These are phyloP conservation scores for Aureobasidium sp. DNA, from an alignment of 2,329 filamentous ascomycete genomes.

Conservation along the genomic window DNA sequence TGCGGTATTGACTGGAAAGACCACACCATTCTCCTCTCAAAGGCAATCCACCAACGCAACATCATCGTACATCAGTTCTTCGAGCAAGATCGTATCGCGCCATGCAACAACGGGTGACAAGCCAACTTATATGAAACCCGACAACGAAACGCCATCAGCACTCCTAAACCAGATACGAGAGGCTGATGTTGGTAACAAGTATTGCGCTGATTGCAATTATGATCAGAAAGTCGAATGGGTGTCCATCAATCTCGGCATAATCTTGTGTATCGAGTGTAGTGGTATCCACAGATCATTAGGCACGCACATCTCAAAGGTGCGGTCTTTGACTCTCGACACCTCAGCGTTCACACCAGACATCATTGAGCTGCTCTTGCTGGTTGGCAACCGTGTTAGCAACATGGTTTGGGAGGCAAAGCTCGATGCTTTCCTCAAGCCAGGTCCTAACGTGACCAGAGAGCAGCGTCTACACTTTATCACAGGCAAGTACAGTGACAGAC, in stretches of 20 bases:
- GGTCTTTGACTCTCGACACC: slow-evolving; percentile 89
- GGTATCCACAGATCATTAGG: slow-evolving; percentile 94
- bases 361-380: slow-evolving; percentile 80
- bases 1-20: slow-evolving; percentile 87
- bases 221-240: slow-evolving; percentile 96
- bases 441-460: slow-evolving; percentile 71
- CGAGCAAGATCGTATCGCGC: slow-evolving; percentile 56
- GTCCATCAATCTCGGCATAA: slow-evolving; percentile 92
- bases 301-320: slow-evolving; percentile 95
- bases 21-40: slow-evolving; percentile 58
- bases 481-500: slow-evolving; percentile 80
- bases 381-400: slow-evolving; percentile 92
- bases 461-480: slow-evolving; percentile 93
- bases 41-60: slow-evolving; percentile 29
- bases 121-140: slow-evolving; percentile 63
- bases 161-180: slow-evolving; percentile 81
- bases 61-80: background rate
- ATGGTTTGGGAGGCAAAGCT: slow-evolving; percentile 91
- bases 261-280: slow-evolving; percentile 96
- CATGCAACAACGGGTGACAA: slow-evolving; percentile 88
- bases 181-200: slow-evolving; percentile 83
- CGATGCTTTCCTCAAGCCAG: slow-evolving; percentile 64
- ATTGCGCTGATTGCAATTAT: slow-evolving; percentile 94
- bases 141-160: slow-evolving; percentile 72
- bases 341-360: slow-evolving; percentile 96